Evolutionary conservation across 139 green algal genomes (phyloP).

Genomic region (Micractinium sp.): DNA sequence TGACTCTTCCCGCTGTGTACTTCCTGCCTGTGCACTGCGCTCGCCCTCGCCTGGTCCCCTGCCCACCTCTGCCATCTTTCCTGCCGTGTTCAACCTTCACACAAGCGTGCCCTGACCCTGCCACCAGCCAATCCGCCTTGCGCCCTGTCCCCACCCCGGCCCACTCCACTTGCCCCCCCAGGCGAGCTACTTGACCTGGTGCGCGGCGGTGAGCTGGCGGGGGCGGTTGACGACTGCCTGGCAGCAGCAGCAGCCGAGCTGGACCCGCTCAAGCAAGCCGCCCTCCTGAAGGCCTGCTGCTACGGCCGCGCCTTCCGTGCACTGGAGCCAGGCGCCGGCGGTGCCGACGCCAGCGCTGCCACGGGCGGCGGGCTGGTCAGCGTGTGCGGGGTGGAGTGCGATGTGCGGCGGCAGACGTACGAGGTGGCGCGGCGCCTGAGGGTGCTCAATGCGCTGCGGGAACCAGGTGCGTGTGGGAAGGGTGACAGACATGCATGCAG

Average conservation of each 20-base stretch:
- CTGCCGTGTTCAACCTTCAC: too few relatives aligned
- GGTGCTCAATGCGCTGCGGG: conserved; percentile 80
- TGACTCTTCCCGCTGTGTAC: too few relatives aligned
- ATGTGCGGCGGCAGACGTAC: background rate
- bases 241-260: conserved; percentile 62
- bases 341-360: background rate
- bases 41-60: too few relatives aligned
- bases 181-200: background rate
- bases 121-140: background rate
- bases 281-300: conserved; percentile 67
- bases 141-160: background rate
- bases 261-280: conserved; percentile 33
- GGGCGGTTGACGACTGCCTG: conserved; percentile 69
- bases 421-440: conserved; percentile 64
- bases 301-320: conserved; percentile 77
- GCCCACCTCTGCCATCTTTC: too few relatives aligned
- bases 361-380: background rate
- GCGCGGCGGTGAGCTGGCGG: conserved; percentile 50
- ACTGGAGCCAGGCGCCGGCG: background rate
- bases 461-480: conserved; percentile 33
- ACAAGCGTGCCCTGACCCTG: background rate
- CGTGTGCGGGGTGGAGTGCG: background rate
- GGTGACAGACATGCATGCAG: too few relatives aligned
- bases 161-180: background rate
- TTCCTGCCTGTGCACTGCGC: too few relatives aligned